Evolutionary conservation across 192 early-diverging fungal genomes (phyloP).

Genomic region (Rhizoclosmatium globosum): DNA sequence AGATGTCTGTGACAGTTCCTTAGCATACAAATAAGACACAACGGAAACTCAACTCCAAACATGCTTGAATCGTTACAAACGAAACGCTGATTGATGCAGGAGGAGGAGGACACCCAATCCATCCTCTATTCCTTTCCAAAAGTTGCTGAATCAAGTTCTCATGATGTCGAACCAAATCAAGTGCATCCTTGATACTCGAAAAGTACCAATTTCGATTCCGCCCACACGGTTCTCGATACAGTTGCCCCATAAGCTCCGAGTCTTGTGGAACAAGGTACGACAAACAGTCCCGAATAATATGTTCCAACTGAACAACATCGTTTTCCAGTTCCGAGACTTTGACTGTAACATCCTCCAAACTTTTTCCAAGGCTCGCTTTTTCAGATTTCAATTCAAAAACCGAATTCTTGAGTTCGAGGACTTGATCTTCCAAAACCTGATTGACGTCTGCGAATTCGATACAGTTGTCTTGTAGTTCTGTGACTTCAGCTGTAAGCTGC

Average conservation of each 20-base stretch:
- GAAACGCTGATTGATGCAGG: not conserved
- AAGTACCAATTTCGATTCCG: not conserved
- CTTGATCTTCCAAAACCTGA: conserved; percentile 14
- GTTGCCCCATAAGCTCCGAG: not conserved
- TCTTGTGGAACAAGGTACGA: not conserved
- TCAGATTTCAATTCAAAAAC: not conserved
- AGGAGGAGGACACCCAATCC: not conserved
- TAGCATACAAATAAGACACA: not conserved
- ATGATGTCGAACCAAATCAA: not conserved
- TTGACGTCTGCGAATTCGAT: conserved; percentile 37
- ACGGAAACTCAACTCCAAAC: not conserved
- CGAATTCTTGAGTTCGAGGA: not conserved
- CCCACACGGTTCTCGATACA: not conserved
- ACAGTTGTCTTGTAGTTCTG: conserved; percentile 31
- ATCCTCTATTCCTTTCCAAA: not conserved
- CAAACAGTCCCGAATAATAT: not conserved
- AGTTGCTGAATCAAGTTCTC: not conserved
- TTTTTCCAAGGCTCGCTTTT: not conserved
- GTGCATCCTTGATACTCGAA: not conserved
- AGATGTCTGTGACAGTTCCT: not conserved
- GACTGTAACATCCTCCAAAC: not conserved
- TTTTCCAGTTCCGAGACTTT: not conserved
- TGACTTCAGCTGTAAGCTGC: not conserved
- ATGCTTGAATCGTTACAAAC: not conserved
- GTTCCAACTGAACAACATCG: not conserved